Percentiles rank a stretch among this genome's conserved stretches.
Conservation (phyloP, 768 basidiomycete species). For the Trametes gibbosa region DNA sequence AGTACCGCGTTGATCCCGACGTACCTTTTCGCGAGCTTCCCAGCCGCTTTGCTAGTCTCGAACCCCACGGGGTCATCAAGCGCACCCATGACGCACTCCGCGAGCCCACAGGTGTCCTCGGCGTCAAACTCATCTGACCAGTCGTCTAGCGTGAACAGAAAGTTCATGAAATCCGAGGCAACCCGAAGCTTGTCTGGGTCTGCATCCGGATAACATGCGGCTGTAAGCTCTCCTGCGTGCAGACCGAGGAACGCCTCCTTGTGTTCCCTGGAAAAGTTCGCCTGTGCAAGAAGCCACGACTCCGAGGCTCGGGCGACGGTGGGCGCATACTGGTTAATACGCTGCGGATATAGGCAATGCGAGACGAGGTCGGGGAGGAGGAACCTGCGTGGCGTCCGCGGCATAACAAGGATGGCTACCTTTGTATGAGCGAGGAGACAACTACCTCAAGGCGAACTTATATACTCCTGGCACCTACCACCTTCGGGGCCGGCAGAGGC, state of each 20-base stretch:
- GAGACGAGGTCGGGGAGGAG: constrained; percentile 40
- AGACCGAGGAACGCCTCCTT: constrained; percentile 45
- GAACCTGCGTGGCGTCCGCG: constrained; percentile 27
- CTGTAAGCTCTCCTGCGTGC: constrained; percentile 64
- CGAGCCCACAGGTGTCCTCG: constrained; percentile 15
- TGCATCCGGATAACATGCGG: constrained; percentile 57
- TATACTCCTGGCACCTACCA: background rate
- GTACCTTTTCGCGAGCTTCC: constrained; percentile 18
- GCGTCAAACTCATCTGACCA: constrained; percentile 36
- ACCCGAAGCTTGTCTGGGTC: constrained; percentile 54
- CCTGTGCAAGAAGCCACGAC: constrained; percentile 32
- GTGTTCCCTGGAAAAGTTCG: constrained; percentile 28
- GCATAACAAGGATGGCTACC: background rate
- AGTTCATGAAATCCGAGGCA: constrained; percentile 62
- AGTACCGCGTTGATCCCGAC: background rate
- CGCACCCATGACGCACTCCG: constrained; percentile 28
- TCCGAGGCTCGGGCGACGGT: constrained; percentile 36
- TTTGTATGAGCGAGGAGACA: background rate
- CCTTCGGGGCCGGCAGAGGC: constrained; percentile 1
- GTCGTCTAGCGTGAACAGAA: constrained; percentile 42
- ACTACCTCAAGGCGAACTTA: background rate
- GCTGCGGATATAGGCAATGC: constrained; percentile 36
- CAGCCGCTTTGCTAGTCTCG: constrained; percentile 25
- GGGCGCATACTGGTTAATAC: constrained; percentile 31
- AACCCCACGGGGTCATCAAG: constrained; percentile 25